A percentile compares a stretch with the other conserved stretches of the same genome.
phyloP scores from a whole-genome alignment of 2,329 filamentous ascomycete species.

The Ophiostoma australiae region DNA sequence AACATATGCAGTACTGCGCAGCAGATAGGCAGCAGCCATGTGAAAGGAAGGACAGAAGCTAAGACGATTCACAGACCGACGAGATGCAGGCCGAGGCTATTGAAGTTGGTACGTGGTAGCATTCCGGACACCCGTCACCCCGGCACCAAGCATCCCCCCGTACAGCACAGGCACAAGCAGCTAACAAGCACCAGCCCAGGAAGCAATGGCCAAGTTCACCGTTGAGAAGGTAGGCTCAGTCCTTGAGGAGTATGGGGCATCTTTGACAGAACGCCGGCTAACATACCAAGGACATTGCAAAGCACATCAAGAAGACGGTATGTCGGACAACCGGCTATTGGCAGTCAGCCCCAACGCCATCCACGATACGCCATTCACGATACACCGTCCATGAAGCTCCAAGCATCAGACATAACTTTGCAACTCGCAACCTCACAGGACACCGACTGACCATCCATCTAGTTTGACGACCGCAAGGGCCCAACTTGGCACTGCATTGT shows the following conservation, averaged over 20 bases:
- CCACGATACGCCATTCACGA: background rate
- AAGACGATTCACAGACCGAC: conserved; percentile 60
- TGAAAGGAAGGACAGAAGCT: background rate
- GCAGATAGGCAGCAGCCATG: background rate
- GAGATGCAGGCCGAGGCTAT: conserved; percentile 96
- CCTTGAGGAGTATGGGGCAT: background rate
- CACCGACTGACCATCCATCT: background rate
- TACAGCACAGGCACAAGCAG: background rate
- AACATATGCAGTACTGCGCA: background rate
- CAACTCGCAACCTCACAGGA: background rate
- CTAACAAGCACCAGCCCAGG: conserved; percentile 46
- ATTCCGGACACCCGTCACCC: background rate
- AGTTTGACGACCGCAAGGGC: conserved; percentile 97
- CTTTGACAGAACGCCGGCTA: conserved; percentile 11
- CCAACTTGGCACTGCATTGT: conserved; percentile 99
- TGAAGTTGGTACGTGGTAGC: conserved; percentile 74
- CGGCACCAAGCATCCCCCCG: background rate
- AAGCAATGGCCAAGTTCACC: conserved; percentile 59
- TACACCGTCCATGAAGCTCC: too few relatives aligned
- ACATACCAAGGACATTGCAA: conserved; percentile 72
- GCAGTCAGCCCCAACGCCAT: background rate
- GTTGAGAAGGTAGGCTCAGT: conserved; percentile 51
- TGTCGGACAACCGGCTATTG: conserved; percentile 27
- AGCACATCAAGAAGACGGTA: conserved; percentile 92
- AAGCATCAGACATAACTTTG: too few relatives aligned